Percentiles rank a stretch among this genome's conserved stretches.
phyloP scores from a whole-genome alignment of 192 early-diverging fungal genomes.

The Coemansia sp. region DNA sequence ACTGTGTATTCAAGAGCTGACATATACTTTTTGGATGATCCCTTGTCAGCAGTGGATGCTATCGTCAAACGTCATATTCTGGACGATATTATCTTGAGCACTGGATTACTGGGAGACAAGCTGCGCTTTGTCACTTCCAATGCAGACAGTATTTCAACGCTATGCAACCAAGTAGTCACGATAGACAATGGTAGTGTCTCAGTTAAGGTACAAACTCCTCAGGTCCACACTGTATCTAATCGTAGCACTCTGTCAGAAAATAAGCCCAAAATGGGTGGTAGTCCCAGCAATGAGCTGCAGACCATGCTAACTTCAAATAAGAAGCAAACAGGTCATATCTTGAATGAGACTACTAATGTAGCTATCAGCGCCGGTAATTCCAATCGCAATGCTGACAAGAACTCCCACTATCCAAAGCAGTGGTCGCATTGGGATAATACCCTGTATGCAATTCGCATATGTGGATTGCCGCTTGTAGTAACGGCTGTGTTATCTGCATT shows the following conservation, averaged over 20 bases:
- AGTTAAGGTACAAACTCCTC: constrained; percentile 54
- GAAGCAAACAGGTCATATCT: not conserved
- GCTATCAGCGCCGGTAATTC: not conserved
- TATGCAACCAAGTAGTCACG: constrained; percentile 26
- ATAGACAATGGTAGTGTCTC: constrained; percentile 13
- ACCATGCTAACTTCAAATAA: not conserved
- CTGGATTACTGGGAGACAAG: constrained; percentile 60
- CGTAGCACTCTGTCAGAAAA: constrained; percentile 24
- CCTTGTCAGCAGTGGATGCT: constrained; percentile 70
- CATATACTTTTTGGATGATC: constrained; percentile 73
- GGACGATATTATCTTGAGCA: constrained; percentile 62
- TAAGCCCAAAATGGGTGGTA: not conserved
- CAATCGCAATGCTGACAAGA: not conserved
- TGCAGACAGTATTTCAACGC: constrained; percentile 22
- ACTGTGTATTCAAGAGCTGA: constrained; percentile 71
- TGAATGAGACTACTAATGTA: not conserved
- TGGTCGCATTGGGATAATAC: constrained; percentile 52
- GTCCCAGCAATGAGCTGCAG: not conserved
- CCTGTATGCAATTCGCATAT: constrained; percentile 46
- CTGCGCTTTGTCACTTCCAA: constrained; percentile 53
- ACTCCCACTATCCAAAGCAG: not conserved
- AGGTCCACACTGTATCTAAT: constrained; percentile 14
- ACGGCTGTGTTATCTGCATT: not conserved
- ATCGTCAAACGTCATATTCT: constrained; percentile 68
- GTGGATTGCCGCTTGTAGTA: not conserved